phyloP scores from a whole-genome alignment of 2,329 filamentous ascomycete species.

The Cytospora piceae region DNA sequence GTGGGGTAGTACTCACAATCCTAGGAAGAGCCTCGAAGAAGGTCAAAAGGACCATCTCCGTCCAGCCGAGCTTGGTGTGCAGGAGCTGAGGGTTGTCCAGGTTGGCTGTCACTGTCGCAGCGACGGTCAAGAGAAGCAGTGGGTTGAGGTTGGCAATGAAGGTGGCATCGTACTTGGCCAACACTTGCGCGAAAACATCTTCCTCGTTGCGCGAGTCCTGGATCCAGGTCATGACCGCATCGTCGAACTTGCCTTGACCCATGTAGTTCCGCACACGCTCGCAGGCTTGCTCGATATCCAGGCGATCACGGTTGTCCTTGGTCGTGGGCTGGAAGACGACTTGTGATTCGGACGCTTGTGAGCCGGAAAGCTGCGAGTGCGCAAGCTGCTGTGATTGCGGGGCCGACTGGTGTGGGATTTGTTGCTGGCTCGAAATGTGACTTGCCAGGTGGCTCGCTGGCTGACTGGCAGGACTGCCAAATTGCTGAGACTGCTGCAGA shows the following conservation, averaged over 20 bases:
- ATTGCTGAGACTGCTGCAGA: constrained; percentile 28
- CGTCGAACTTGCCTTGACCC: constrained; percentile 62
- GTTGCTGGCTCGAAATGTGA: constrained; percentile 22
- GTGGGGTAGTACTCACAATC: constrained; percentile 51
- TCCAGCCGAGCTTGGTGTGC: constrained; percentile 61
- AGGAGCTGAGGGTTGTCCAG: constrained; percentile 55
- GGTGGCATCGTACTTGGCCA: constrained; percentile 54
- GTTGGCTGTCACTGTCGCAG: constrained; percentile 64
- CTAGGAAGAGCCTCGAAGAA: constrained; percentile 53
- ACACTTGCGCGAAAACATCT: constrained; percentile 63
- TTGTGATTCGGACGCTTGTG: constrained; percentile 33
- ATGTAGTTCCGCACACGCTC: constrained; percentile 66
- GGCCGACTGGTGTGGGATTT: constrained; percentile 13
- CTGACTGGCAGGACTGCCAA: constrained; percentile 26
- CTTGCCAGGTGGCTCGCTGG: constrained; percentile 15
- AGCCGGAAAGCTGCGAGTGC: constrained; percentile 29
- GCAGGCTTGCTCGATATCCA: constrained; percentile 60
- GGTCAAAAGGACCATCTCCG: constrained; percentile 61
- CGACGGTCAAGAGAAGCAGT: constrained; percentile 66
- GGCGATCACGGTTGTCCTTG: constrained; percentile 51
- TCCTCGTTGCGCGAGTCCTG: constrained; percentile 60
- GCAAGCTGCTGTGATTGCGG: constrained; percentile 19
- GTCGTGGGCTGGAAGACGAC: constrained; percentile 45
- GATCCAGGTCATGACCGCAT: constrained; percentile 68
- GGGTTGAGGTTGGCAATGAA: constrained; percentile 62